Evolutionary conservation across 2,329 filamentous ascomycete genomes (phyloP).

Genomic region (Aspergillus hortae): DNA sequence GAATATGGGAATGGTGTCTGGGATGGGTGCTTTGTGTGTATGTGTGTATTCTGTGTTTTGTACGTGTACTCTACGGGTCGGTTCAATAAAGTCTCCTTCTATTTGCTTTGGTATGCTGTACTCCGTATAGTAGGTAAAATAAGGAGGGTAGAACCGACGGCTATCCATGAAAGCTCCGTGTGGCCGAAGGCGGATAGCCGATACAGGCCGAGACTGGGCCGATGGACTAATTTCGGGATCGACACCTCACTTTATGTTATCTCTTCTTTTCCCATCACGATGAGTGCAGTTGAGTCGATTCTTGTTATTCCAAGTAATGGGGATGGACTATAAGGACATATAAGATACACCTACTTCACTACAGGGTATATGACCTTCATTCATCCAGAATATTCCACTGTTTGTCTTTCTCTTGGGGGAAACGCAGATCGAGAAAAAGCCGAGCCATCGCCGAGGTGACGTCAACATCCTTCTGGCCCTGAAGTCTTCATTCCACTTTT

Average conservation of each 20-base stretch:
- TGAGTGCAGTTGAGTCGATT: too few relatives aligned
- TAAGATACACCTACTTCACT: neutral
- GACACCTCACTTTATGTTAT: neutral
- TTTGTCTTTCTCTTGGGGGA: neutral
- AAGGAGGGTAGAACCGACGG: neutral
- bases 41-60: slow-evolving; percentile 1
- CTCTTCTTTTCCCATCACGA: neutral
- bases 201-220: slow-evolving; percentile 30
- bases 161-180: slow-evolving; percentile 24
- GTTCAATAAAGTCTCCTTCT: neutral
- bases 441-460: slow-evolving; percentile 26
- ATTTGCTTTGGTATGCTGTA: neutral
- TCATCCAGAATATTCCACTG: too few relatives aligned
- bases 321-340: neutral
- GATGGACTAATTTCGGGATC: slow-evolving; percentile 4
- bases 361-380: neutral
- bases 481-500: neutral
- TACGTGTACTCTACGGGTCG: slow-evolving; percentile 4
- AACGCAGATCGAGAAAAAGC: slow-evolving; percentile 3
- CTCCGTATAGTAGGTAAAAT: neutral
- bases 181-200: slow-evolving; percentile 32
- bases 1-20: slow-evolving; percentile 11
- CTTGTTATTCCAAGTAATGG: too few relatives aligned
- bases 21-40: neutral
- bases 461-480: slow-evolving; percentile 12